Conservation (phyloP, 441 rosid species). For the Breynia disticha region DNA sequence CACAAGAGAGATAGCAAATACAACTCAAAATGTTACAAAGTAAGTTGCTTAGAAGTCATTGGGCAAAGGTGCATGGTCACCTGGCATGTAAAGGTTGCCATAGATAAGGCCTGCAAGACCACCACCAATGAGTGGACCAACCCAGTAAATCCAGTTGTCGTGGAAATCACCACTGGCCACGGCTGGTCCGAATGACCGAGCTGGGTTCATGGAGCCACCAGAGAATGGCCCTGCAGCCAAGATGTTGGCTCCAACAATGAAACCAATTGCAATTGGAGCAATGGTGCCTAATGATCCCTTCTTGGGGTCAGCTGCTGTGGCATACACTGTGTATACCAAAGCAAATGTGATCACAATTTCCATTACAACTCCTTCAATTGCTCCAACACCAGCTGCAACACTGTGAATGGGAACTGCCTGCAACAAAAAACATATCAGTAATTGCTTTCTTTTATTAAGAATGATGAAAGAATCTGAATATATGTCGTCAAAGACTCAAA, state of each 20-base stretch:
- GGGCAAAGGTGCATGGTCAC: constrained; percentile 44
- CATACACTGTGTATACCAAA: constrained; percentile 81
- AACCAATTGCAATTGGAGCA: constrained; percentile 83
- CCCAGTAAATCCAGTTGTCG: constrained; percentile 93
- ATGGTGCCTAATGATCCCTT: constrained; percentile 78
- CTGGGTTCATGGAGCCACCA: constrained; percentile 98
- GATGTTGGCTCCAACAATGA: constrained; percentile 92
- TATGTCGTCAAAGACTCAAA: too few relatives aligned
- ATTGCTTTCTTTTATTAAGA: too few relatives aligned
- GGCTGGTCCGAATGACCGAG: constrained; percentile 95
- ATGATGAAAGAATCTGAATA: too few relatives aligned
- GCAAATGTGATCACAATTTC: constrained; percentile 81
- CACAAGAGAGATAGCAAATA: constrained; percentile 3
- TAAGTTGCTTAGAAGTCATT: constrained; percentile 33
- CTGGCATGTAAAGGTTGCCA: constrained; percentile 44
- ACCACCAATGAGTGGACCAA: constrained; percentile 80
- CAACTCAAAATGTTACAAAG: neutral
- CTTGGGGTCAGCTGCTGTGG: constrained; percentile 93
- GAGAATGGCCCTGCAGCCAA: constrained; percentile 92
- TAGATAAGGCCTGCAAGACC: constrained; percentile 75
- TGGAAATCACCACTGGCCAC: constrained; percentile 72
- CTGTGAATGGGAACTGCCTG: constrained; percentile 71
- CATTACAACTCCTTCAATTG: constrained; percentile 75
- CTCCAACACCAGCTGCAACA: constrained; percentile 66
- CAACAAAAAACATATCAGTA: neutral